phyloP scores from a whole-genome alignment of 495 filamentous ascomycete genomes.

The Thermothielavioides terrestris region DNA sequence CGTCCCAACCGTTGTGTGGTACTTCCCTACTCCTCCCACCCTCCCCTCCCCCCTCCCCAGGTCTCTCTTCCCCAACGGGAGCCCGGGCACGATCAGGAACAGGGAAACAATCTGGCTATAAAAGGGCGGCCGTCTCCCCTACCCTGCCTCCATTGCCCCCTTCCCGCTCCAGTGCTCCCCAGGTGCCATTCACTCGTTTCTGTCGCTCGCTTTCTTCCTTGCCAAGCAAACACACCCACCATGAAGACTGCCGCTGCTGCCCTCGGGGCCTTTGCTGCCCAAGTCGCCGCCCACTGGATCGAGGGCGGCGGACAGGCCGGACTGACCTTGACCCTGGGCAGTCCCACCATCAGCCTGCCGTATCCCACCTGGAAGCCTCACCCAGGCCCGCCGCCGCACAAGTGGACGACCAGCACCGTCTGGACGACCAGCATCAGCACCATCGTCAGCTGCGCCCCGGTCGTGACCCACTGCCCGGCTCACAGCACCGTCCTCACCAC shows the following conservation, averaged over 20 bases:
- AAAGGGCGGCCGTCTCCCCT: conserved; percentile 1
- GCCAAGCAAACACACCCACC: neutral
- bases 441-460: conserved; percentile 23
- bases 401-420: conserved; percentile 30
- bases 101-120: neutral
- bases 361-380: neutral
- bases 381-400: neutral
- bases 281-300: conserved; percentile 15
- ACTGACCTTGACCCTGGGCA: conserved; percentile 4
- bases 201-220: conserved; percentile 19
- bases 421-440: conserved; percentile 21
- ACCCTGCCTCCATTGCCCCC: neutral
- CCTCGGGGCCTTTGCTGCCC: conserved; percentile 23
- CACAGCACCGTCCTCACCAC: conserved; percentile 30
- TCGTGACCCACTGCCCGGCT: conserved; percentile 21
- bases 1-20: neutral
- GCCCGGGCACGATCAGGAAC: too few relatives aligned
- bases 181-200: conserved; percentile 22
- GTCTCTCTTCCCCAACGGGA: neutral
- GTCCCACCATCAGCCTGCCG: neutral
- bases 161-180: conserved; percentile 14
- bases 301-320: neutral
- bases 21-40: neutral
- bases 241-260: conserved; percentile 22
- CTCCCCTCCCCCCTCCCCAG: neutral